Evolutionary conservation across 176 grass and related monocot species (phyloP).

Genomic region (Zizania latifolia): DNA sequence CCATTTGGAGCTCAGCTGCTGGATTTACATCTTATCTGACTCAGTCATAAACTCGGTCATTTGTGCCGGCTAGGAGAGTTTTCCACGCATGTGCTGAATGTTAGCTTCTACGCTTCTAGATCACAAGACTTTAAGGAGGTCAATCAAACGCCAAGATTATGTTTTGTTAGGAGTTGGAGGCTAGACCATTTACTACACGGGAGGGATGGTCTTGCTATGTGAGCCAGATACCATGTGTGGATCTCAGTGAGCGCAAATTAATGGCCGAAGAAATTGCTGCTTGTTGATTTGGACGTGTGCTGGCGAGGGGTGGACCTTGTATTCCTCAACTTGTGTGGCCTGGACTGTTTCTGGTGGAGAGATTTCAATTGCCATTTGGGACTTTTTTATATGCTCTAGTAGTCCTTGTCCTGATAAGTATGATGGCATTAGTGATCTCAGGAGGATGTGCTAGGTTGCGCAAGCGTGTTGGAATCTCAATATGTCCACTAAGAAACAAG

Average conservation of each 20-base stretch:
- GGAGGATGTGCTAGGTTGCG: not conserved
- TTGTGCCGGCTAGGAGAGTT: too few relatives aligned
- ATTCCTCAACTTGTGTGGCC: slow-evolving; percentile 15
- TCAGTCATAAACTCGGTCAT: slow-evolving; percentile 1
- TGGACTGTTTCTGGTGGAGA: slow-evolving; percentile 12
- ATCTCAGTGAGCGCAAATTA: not conserved
- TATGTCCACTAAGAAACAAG: slow-evolving; percentile 19
- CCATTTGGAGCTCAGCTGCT: slow-evolving; percentile 4
- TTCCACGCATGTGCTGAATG: too few relatives aligned
- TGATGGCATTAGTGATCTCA: slow-evolving; percentile 3
- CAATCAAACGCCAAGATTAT: too few relatives aligned
- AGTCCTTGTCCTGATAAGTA: slow-evolving; percentile 20
- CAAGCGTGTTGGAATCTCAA: not conserved
- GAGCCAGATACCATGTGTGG: slow-evolving; percentile 11
- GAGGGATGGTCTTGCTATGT: slow-evolving; percentile 1
- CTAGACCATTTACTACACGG: slow-evolving; percentile 9
- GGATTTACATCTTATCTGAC: too few relatives aligned
- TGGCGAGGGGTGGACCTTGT: slow-evolving; percentile 1
- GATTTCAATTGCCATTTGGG: slow-evolving; percentile 3
- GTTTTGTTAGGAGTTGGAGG: slow-evolving; percentile 3
- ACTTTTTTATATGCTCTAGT: slow-evolving; percentile 15
- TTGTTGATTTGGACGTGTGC: slow-evolving; percentile 19
- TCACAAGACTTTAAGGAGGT: too few relatives aligned
- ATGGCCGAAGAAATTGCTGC: slow-evolving; percentile 19
- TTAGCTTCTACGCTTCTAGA: too few relatives aligned